phyloP scores from a whole-genome alignment of 2,329 filamentous ascomycete species.

The Coniella vitis region DNA sequence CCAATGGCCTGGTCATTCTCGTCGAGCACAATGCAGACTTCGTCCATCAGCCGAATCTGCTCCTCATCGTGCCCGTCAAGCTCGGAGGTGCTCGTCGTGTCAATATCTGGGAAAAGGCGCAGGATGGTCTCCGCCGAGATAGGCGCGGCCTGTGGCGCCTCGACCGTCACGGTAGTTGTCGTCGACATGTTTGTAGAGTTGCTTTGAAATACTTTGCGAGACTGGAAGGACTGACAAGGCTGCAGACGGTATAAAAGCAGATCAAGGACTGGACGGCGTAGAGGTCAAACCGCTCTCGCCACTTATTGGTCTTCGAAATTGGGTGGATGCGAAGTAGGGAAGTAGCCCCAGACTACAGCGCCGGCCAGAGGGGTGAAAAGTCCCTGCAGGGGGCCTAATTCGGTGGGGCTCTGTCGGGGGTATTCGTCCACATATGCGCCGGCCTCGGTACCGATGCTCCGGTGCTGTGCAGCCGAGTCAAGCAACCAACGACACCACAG shows the following conservation, averaged over 20 bases:
- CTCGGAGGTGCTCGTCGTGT: constrained; percentile 59
- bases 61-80: constrained; percentile 92
- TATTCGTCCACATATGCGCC: too few relatives aligned
- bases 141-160: constrained; percentile 43
- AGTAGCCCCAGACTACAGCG: too few relatives aligned
- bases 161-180: constrained; percentile 38
- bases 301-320: neutral
- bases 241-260: neutral
- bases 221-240: neutral
- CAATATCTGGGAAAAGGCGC: constrained; percentile 78
- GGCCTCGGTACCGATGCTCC: too few relatives aligned
- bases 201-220: neutral
- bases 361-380: neutral
- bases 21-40: constrained; percentile 95
- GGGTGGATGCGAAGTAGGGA: neutral
- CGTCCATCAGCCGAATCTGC: constrained; percentile 97
- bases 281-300: neutral
- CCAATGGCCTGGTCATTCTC: constrained; percentile 89
- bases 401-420: neutral
- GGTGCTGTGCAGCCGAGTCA: too few relatives aligned
- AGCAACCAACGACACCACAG: too few relatives aligned
- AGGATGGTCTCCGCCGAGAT: constrained; percentile 85
- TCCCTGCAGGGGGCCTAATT: neutral
- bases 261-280: neutral
- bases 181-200: constrained; percentile 24